Conservation (phyloP, 192 early-diverging fungal species). For the Dimargaris cristalligena region DNA sequence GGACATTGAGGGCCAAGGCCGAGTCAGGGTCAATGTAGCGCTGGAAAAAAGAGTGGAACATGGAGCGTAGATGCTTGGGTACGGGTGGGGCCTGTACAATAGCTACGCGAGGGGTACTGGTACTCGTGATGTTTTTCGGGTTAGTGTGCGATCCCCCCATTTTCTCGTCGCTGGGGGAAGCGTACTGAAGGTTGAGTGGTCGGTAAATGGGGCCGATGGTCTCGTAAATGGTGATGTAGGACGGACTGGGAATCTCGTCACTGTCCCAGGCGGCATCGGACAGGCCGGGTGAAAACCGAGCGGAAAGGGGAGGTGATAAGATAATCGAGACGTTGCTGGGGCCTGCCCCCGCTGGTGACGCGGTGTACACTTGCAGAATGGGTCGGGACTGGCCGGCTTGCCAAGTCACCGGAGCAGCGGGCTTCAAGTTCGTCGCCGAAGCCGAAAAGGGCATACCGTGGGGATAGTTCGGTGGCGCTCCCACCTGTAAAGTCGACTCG, state of each 20-base stretch:
- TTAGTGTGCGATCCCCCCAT: not conserved
- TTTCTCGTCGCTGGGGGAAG: not conserved
- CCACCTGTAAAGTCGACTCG: not conserved
- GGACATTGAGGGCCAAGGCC: conserved; percentile 1
- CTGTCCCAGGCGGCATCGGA: not conserved
- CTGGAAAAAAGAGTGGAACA: not conserved
- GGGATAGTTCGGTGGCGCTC: no score
- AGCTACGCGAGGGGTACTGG: not conserved
- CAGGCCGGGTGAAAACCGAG: not conserved
- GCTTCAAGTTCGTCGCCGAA: not conserved
- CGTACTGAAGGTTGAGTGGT: conserved; percentile 1
- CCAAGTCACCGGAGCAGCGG: not conserved
- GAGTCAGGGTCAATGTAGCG: conserved; percentile 10
- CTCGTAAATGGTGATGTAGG: conserved; percentile 9
- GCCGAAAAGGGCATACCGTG: no score
- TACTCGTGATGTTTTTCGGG: not conserved
- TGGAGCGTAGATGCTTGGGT: not conserved
- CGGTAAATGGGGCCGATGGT: conserved; percentile 9
- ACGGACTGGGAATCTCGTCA: not conserved
- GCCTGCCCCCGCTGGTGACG: no score
- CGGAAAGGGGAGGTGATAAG: not conserved
- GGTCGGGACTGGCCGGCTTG: not conserved
- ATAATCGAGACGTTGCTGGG: not conserved
- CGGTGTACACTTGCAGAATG: no score
- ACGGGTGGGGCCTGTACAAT: conserved; percentile 1